A percentile compares a stretch with the other conserved stretches of the same genome.
Conservation (phyloP, 345 rosid genomes). For the Alliaria petiolata region DNA sequence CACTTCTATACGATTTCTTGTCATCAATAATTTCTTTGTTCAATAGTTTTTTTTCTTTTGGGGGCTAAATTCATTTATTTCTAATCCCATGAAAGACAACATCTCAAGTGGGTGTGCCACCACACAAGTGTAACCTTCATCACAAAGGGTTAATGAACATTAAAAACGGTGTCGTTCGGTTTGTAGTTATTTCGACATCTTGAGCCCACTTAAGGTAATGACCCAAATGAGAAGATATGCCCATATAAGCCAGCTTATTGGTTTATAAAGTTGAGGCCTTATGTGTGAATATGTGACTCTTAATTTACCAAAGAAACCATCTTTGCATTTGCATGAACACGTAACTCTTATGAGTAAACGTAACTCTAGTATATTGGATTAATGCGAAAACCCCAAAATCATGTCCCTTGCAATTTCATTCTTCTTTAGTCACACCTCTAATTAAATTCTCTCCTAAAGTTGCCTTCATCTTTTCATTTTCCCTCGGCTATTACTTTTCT, state of each 20-base stretch:
- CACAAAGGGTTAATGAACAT: neutral
- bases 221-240: neutral
- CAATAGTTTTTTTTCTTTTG: neutral
- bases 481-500: neutral
- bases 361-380: neutral
- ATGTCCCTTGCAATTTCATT: constrained; percentile 3
- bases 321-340: constrained; percentile 15
- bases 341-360: constrained; percentile 24
- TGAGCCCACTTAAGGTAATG: neutral
- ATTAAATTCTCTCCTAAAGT: neutral
- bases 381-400: constrained; percentile 11
- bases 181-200: neutral
- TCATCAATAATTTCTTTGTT: neutral
- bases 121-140: no score
- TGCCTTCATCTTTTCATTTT: constrained; percentile 18
- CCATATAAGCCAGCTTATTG: no score
- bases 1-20: neutral
- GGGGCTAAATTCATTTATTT: no score
- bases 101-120: no score
- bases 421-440: constrained; percentile 7
- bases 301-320: neutral
- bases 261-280: no score
- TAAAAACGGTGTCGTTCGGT: neutral
- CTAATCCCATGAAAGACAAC: no score
- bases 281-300: no score